Percentiles rank a stretch among this genome's conserved stretches.
These are phyloP conservation scores for Apiospora rasikravindrae DNA, from an alignment of 2,329 filamentous ascomycete genomes.

Conservation along the genomic window DNA sequence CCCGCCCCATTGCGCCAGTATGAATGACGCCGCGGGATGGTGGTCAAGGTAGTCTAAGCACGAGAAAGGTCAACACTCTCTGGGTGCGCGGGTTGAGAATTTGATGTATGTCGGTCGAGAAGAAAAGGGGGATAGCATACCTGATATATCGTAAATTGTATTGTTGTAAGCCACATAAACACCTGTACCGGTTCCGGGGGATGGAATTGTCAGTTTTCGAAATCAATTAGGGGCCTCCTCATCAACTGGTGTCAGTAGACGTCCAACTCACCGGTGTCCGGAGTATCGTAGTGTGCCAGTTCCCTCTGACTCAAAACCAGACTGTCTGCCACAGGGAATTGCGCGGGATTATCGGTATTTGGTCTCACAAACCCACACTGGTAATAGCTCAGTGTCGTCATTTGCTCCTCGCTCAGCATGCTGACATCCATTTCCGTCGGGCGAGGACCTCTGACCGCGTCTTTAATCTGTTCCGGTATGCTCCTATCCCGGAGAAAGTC, in stretches of 20 bases:
- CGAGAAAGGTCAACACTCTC: no score
- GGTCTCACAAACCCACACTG: neutral
- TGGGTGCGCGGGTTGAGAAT: no score
- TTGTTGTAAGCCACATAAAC: neutral
- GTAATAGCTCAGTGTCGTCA: neutral
- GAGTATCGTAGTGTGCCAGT: neutral
- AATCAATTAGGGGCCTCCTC: no score
- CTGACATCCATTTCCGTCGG: neutral
- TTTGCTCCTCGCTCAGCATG: neutral
- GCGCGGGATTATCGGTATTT: neutral
- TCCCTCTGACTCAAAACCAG: neutral
- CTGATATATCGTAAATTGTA: neutral
- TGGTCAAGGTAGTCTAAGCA: neutral
- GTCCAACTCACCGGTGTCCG: neutral
- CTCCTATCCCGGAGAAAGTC: neutral
- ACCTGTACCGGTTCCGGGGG: neutral
- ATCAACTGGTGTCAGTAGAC: neutral
- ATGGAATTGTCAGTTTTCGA: neutral
- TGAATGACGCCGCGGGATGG: neutral
- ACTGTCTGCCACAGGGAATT: neutral
- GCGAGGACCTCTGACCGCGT: neutral
- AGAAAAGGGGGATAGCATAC: neutral
- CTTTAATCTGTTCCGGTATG: neutral
- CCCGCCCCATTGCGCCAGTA: neutral
- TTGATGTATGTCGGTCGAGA: neutral